Conservation (phyloP, 176 grass and related monocot genomes). For the Cenchrus purpureus region DNA sequence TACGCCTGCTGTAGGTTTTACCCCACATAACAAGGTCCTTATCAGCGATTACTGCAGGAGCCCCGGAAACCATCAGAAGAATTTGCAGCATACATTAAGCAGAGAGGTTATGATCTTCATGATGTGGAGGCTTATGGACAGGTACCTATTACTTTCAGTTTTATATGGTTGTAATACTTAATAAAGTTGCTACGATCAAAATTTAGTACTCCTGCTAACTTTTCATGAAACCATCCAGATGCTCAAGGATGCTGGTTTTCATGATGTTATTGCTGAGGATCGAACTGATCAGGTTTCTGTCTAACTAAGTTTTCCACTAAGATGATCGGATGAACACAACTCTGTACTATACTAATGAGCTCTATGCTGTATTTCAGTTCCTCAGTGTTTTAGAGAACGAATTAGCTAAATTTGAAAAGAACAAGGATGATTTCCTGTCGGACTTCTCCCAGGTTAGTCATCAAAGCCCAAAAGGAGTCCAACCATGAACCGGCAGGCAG, state of each 20-base stretch:
- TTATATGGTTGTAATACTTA: not conserved
- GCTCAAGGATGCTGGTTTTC: conserved; percentile 80
- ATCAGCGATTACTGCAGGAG: conserved; percentile 94
- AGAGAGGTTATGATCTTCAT: conserved; percentile 95
- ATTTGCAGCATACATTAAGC: conserved; percentile 83
- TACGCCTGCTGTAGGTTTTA: too few species aligned
- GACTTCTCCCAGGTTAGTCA: conserved; percentile 84
- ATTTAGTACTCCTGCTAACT: not conserved
- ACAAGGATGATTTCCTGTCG: conserved; percentile 70
- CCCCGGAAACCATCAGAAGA: conserved; percentile 68
- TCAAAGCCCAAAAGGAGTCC: not conserved
- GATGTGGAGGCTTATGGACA: conserved; percentile 82
- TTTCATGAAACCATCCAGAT: conserved; percentile 55
- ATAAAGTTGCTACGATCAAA: conserved; percentile 1
- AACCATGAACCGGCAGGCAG: not conserved
- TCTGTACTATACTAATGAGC: not conserved
- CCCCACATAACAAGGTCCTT: too few species aligned
- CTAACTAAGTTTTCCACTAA: not conserved
- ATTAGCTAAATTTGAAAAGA: conserved; percentile 71
- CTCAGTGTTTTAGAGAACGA: conserved; percentile 71
- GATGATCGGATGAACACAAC: not conserved
- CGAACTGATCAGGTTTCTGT: conserved; percentile 78
- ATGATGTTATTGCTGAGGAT: conserved; percentile 79
- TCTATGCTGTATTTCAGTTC: conserved; percentile 59
- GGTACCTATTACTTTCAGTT: conserved; percentile 48